A percentile compares a stretch with the other conserved stretches of the same genome.
Conservation (phyloP, 176 grass and related monocot species). For the Musa schizocarpa region DNA sequence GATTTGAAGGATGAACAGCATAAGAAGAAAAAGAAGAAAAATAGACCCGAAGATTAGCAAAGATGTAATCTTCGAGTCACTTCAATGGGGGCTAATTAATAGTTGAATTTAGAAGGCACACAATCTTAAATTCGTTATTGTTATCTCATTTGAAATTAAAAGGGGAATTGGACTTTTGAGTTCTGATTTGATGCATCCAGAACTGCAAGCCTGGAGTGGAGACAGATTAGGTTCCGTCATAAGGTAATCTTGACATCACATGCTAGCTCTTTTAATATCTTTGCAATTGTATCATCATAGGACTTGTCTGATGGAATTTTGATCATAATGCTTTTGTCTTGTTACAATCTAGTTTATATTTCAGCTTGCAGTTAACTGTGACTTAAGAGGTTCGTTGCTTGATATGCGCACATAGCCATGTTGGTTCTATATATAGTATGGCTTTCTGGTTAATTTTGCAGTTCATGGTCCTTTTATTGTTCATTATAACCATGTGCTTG, state of each 20-base stretch:
- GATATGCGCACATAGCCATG: background rate
- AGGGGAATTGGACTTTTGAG: background rate
- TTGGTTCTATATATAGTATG: background rate
- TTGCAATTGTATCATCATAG: too few species aligned
- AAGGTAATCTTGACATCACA: background rate
- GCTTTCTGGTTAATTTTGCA: background rate
- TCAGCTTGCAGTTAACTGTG: background rate
- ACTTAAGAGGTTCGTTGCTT: background rate
- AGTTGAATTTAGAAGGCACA: background rate
- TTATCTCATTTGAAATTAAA: too few species aligned
- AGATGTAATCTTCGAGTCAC: too few species aligned
- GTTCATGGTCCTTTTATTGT: too few species aligned
- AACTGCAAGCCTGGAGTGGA: background rate
- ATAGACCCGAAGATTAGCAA: background rate
- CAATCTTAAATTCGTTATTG: too few species aligned
- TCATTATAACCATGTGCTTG: background rate
- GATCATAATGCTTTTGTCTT: background rate
- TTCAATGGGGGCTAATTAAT: background rate
- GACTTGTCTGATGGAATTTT: background rate
- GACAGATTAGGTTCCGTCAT: background rate
- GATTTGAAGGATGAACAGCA: too few species aligned
- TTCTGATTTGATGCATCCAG: background rate
- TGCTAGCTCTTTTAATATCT: too few species aligned
- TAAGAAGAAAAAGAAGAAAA: background rate
- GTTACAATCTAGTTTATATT: background rate